Base-by-base conservation (phyloP, 345 rosid species). In the Cochlearia excelsa region DNA sequence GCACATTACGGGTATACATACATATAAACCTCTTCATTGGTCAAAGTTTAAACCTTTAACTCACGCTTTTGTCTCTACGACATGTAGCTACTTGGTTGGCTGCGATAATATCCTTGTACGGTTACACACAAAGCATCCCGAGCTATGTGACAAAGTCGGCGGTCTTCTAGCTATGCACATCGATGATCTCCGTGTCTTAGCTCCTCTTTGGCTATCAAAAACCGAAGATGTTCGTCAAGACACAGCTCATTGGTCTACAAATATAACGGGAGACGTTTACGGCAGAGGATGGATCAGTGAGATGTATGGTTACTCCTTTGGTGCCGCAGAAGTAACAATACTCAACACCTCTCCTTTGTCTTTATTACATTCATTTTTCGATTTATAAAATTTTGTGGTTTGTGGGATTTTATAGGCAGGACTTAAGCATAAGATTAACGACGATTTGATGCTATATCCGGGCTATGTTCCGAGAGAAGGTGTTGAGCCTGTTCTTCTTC, bases 251-350 rank as follows among this genome's bases (percentile, higher is more conserved):
- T 93, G 99, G 97, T 64, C 80, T 30, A 93, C 99, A 73, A 90
- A 93, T 60, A 64, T 93, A 64, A 93, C 99, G 6, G 99, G 99
- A n/a, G 99, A 93, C 67, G 85, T 90, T 71, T 93, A 93, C 45
- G 95, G 85, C 6, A 53, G 75, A 78, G 97, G 99, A 61, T 93
- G 97, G 97, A 93, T 93, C 55, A 93, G 97, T 70, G 99, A 93
- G 83, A 93, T 93, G 97, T 89, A 90, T 76, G 99, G 99, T 74
- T 93, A 93, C 81, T 89, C 99, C 40, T 93, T 93, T 73, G 99
- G 99, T 70, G 99, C 99, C 6, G 97, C 99, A 28, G 90, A 93
- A 65, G 99, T 93, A 61, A 63, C 58, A 89, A 59, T 60, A 57
- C 77, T 58, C 58, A 16, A 26, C 70, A 9, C 75, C 58, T 49